phyloP scores from a whole-genome alignment of 2,329 filamentous ascomycete genomes.

The Colletotrichum sp. region DNA sequence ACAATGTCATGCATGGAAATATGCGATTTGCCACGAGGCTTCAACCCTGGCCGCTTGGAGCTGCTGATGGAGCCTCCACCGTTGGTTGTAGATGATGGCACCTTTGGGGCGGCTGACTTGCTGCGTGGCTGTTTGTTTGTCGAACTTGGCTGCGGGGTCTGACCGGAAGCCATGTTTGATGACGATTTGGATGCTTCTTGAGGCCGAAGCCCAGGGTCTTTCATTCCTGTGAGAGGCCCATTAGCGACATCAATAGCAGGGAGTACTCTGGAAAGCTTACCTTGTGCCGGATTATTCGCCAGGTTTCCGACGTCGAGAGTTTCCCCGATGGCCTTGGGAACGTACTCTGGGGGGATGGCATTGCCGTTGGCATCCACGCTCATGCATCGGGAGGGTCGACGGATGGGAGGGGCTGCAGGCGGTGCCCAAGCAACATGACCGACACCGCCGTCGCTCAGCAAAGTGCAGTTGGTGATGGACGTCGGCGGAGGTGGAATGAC shows the following conservation, averaged over 20 bases:
- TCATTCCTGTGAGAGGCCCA: not conserved
- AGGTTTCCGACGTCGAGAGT: not conserved
- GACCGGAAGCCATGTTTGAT: not conserved
- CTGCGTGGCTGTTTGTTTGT: not conserved
- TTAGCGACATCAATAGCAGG: not conserved
- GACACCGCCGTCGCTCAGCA: not conserved
- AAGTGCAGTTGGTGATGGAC: slow-evolving; percentile 10
- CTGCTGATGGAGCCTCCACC: not conserved
- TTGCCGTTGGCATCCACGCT: not conserved
- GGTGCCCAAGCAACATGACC: not conserved
- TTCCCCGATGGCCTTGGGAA: not conserved
- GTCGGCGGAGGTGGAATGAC: not conserved
- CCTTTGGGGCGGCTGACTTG: not conserved
- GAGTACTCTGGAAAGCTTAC: not conserved
- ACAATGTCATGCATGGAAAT: not conserved
- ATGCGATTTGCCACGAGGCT: not conserved
- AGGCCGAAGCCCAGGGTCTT: not conserved
- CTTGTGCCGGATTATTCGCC: not conserved
- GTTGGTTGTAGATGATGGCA: not conserved
- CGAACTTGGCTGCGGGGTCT: not conserved
- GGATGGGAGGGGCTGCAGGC: not conserved
- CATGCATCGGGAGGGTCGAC: slow-evolving; percentile 6
- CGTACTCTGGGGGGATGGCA: not conserved
- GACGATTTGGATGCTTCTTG: not conserved
- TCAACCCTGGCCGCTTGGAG: not conserved